These are phyloP conservation scores for Vitis labrusca DNA, from an alignment of 164 flowering plant species.

Conservation along the genomic window DNA sequence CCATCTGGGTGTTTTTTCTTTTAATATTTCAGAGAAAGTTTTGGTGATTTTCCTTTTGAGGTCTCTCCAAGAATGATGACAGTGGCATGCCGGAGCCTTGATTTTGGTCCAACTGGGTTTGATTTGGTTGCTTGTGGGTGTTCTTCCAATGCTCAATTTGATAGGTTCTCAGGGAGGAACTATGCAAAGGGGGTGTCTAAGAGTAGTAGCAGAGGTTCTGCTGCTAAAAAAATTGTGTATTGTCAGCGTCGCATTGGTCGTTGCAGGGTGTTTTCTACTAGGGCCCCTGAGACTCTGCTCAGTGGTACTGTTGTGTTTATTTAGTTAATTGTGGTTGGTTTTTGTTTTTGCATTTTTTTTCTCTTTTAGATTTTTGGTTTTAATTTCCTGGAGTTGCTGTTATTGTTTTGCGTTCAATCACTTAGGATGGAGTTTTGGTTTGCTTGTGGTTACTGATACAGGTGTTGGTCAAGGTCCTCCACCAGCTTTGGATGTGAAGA, in stretches of 20 bases:
- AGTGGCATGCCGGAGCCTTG: constrained; percentile 55
- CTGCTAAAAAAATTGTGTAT: constrained; percentile 28
- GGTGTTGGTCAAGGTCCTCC: constrained; percentile 46
- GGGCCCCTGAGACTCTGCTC: constrained; percentile 47
- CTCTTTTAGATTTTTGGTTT: not conserved
- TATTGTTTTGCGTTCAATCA: not conserved
- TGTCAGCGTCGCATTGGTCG: constrained; percentile 21
- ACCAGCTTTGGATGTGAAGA: constrained; percentile 37
- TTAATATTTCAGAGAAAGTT: not conserved
- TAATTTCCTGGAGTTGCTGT: not conserved
- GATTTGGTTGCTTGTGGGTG: constrained; percentile 57
- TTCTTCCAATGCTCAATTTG: constrained; percentile 43
- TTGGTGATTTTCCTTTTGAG: constrained; percentile 22
- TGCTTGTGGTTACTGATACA: constrained; percentile 13
- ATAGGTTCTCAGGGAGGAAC: constrained; percentile 24
- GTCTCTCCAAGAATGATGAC: constrained; percentile 56
- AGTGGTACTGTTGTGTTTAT: constrained; percentile 34
- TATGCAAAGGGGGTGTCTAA: constrained; percentile 20
- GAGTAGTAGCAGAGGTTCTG: constrained; percentile 20
- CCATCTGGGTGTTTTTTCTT: constrained; percentile 16
- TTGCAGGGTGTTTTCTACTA: constrained; percentile 43
- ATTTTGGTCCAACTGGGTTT: constrained; percentile 41
- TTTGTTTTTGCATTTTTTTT: not conserved
- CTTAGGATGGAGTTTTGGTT: not conserved
- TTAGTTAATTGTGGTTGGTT: not conserved